Evolutionary conservation across 495 filamentous ascomycete species (phyloP).

Genomic region (Beverwykella pulmonaria): DNA sequence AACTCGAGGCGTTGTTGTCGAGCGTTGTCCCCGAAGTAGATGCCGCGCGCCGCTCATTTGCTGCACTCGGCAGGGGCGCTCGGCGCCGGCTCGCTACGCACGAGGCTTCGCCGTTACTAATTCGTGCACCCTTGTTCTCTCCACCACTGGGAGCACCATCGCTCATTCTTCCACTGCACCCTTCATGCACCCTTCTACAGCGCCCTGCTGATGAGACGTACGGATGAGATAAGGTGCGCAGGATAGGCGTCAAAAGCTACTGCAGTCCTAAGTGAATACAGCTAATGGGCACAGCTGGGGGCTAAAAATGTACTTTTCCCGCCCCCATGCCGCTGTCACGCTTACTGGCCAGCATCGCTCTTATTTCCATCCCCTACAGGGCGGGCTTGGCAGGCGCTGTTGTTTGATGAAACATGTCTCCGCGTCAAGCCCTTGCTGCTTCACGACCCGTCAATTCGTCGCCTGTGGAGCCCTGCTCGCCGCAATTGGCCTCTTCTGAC

Average conservation of each 20-base stretch:
- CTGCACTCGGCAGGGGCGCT: not conserved
- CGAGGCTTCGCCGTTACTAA: not conserved
- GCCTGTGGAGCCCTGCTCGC: not conserved
- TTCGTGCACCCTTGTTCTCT: not conserved
- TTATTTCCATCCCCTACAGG: constrained; percentile 18
- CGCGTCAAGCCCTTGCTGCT: constrained; percentile 22
- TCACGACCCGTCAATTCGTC: constrained; percentile 13
- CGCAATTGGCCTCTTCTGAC: constrained; percentile 18
- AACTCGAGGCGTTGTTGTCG: not conserved
- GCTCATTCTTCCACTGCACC: not conserved
- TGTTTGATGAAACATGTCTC: constrained; percentile 34
- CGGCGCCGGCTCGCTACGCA: constrained; percentile 11
- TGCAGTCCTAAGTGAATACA: not conserved
- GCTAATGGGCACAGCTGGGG: constrained; percentile 22
- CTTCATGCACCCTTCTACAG: constrained; percentile 4
- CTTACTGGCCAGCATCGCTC: constrained; percentile 20
- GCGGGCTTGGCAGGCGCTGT: constrained; percentile 26
- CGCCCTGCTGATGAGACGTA: not conserved
- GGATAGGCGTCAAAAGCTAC: not conserved
- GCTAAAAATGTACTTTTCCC: constrained; percentile 25
- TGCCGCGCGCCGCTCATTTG: not conserved
- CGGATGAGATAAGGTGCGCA: not conserved
- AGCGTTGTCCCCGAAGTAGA: not conserved
- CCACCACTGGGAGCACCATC: not conserved
- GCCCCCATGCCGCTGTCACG: not conserved